Evolutionary conservation across 805 yeast species (phyloP).

Genomic region (Saccharomycopsis amapae): DNA sequence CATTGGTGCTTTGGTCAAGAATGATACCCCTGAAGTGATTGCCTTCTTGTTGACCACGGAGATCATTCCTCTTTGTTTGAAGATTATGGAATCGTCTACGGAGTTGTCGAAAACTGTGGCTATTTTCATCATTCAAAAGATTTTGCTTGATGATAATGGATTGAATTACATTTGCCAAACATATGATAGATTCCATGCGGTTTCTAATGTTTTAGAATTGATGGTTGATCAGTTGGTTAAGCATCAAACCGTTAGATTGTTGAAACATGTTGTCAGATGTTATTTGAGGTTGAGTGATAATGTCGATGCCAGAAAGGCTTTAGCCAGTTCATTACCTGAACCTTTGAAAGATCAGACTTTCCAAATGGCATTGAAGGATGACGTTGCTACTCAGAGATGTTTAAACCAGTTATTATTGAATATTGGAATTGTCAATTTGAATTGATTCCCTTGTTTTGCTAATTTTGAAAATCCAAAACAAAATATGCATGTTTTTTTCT

Average conservation of each 20-base stretch:
- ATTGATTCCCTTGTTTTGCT: too few species aligned
- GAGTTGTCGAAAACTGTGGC: slow-evolving; percentile 95
- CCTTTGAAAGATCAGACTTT: slow-evolving; percentile 85
- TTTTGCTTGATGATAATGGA: slow-evolving; percentile 86
- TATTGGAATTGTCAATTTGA: slow-evolving; percentile 6
- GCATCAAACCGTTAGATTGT: slow-evolving; percentile 71
- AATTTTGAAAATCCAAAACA: too few species aligned
- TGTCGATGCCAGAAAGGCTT: slow-evolving; percentile 80
- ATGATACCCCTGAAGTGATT: slow-evolving; percentile 92
- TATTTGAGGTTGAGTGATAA: slow-evolving; percentile 87
- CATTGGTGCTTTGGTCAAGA: slow-evolving; percentile 92
- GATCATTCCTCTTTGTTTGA: slow-evolving; percentile 87
- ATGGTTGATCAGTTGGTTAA: slow-evolving; percentile 84
- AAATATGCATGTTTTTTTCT: too few species aligned
- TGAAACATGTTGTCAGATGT: slow-evolving; percentile 92
- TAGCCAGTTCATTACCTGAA: slow-evolving; percentile 78
- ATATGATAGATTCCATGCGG: slow-evolving; percentile 89
- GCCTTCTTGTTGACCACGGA: slow-evolving; percentile 90
- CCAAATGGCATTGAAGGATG: slow-evolving; percentile 71
- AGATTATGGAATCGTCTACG: slow-evolving; percentile 92
- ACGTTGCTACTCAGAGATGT: slow-evolving; percentile 80
- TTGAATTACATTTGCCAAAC: slow-evolving; percentile 90
- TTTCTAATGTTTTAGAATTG: slow-evolving; percentile 72
- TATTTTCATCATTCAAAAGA: slow-evolving; percentile 89
- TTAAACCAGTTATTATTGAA: slow-evolving; percentile 54